A percentile compares a stretch with the other conserved stretches of the same genome.
Evolutionary conservation across 345 rosid genomes (phyloP).

Genomic region (Carallia brachiata): DNA sequence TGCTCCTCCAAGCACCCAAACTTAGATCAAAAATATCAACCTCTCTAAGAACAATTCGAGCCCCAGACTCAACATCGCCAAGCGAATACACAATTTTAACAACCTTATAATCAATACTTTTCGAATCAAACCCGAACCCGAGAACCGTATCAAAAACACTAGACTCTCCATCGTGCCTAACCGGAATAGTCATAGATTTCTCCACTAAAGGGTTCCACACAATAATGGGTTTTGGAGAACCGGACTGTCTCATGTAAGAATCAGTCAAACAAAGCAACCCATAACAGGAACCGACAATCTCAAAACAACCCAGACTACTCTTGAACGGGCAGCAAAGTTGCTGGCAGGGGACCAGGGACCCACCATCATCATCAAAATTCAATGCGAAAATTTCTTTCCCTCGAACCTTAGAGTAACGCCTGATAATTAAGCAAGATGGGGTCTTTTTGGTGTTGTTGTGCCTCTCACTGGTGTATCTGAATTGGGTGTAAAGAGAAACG

Average conservation of each 20-base stretch:
- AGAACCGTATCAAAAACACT: constrained; percentile 2
- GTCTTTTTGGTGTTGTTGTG: too few relatives aligned
- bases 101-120: constrained; percentile 12
- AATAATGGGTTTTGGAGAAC: neutral
- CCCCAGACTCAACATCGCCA: neutral
- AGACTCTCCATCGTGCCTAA: neutral
- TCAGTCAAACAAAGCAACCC: constrained; percentile 17
- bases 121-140: constrained; percentile 17
- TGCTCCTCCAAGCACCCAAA: constrained; percentile 10
- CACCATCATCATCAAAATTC: constrained; percentile 1
- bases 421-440: neutral
- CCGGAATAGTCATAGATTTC: constrained; percentile 3
- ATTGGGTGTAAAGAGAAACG: constrained; percentile 10
- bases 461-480: neutral
- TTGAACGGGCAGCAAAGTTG: neutral
- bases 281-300: constrained; percentile 18
- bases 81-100: constrained; percentile 8
- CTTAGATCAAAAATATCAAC: constrained; percentile 16
- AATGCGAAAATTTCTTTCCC: constrained; percentile 7
- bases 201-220: constrained; percentile 18
- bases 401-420: constrained; percentile 10
- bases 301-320: constrained; percentile 12
- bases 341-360: neutral
- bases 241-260: neutral
- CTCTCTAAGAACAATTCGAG: neutral